Evolutionary conservation across 2,329 filamentous ascomycete species (phyloP), one percentile per base, ranked within the genome.

Genomic region (Penicillium sp.): DNA sequence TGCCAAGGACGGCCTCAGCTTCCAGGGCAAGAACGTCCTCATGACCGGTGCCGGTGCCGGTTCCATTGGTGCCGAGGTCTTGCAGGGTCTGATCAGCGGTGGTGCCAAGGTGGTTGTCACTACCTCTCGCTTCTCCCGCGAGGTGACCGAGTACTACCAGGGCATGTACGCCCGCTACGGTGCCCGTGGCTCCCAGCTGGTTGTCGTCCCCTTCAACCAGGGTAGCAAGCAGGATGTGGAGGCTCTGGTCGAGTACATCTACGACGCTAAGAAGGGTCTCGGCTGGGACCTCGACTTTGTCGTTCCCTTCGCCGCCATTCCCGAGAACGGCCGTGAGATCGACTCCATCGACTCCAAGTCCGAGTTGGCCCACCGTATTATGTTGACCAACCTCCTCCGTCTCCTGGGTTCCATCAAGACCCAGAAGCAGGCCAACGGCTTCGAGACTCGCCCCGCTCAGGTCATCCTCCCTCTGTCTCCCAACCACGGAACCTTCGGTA

Each of bases 101-200:
- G 94, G 94, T 71, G 94, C 94, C 63, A 95, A 94, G 81, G 95
- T 99, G 39, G 81, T 97, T 49, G 95, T 99, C 55, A 99, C 94
- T 13, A 99, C 94, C 16, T 96, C 91, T 70, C 88, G 94, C 65
- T 99, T 94, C 82, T 99, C 94, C 14, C 90, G 92, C 43, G 90
- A 97, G 75, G 94, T 99, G 54, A 99, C 94, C 5, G 94, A 99
- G 79, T 99, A 97, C 80, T 99, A 99, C 79, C 94, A 99, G 77
- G 87, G 91, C 54, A 97, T 99, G 90, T 99, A 99, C 76, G 90
- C 92, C 59, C 90, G 92, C 57, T 96, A 90, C 68, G 94, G 94
- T 68, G 91, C 91, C 57, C 90, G 91, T 62, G 94, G 94, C 61
- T 97, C 94, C 54, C 92, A 97, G 78, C 88, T 99, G 52, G 91